A percentile compares a stretch with the other conserved stretches of the same genome.
phyloP scores from a whole-genome alignment of 176 grass and related monocot species.

The Poa pratensis region DNA sequence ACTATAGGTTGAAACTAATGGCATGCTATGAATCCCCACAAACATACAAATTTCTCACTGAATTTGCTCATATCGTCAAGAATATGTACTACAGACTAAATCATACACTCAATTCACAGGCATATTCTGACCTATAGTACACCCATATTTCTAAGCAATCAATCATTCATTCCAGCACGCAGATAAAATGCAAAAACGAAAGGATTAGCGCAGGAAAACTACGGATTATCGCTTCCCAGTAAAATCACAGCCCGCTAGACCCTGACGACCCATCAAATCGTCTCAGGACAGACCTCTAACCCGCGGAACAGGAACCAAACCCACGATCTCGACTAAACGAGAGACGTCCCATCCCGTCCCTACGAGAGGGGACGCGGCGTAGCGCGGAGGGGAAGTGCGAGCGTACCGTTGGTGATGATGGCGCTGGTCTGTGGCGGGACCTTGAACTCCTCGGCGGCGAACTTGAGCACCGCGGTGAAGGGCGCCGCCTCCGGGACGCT shows the following conservation, averaged over 20 bases:
- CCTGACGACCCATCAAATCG: not conserved
- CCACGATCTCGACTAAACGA: not conserved
- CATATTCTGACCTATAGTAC: not conserved
- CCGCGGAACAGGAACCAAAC: not conserved
- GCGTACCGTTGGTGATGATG: slow-evolving; percentile 94
- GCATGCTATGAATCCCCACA: too few species aligned
- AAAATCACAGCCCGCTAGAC: not conserved
- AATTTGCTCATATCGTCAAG: not conserved
- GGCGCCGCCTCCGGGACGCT: slow-evolving; percentile 97
- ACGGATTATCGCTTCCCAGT: not conserved
- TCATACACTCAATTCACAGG: not conserved
- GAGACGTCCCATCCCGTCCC: too few species aligned
- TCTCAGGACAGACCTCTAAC: not conserved
- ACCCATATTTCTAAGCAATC: not conserved
- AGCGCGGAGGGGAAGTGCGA: not conserved
- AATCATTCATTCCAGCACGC: too few species aligned
- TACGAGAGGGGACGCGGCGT: too few species aligned
- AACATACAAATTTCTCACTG: not conserved
- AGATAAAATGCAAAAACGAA: not conserved
- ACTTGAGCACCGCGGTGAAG: slow-evolving; percentile 97
- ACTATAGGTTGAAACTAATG: not conserved
- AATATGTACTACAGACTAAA: not conserved
- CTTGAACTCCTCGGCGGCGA: slow-evolving; percentile 97
- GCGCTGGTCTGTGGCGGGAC: slow-evolving; percentile 98
- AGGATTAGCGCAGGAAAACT: not conserved